Evolutionary conservation across 768 basidiomycete species (phyloP).

Genomic region (Tricholoma matsutake): DNA sequence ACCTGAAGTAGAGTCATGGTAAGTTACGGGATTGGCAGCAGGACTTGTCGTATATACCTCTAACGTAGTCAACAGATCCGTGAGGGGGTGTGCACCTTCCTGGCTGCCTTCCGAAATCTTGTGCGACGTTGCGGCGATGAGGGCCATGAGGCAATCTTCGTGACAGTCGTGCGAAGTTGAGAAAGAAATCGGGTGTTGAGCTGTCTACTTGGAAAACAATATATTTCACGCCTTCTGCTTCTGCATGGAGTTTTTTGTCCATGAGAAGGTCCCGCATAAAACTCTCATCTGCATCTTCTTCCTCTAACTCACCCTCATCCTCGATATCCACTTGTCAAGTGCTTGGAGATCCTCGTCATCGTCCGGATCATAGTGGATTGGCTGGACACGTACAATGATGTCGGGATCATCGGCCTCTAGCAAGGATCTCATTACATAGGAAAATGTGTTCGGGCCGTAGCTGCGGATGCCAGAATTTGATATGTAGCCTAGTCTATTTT

Average conservation of each 20-base stretch:
- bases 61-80: constrained; percentile 8
- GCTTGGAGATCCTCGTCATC: background rate
- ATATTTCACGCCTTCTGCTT: background rate
- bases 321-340: background rate
- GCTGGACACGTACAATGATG: constrained; percentile 15
- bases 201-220: background rate
- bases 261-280: background rate
- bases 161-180: background rate
- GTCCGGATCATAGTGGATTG: constrained; percentile 28
- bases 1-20: constrained; percentile 12
- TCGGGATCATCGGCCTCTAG: constrained; percentile 6
- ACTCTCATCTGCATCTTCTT: background rate
- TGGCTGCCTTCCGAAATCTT: background rate
- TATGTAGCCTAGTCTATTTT: too few relatives aligned
- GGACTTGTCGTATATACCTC: constrained; percentile 12
- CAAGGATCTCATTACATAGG: too few relatives aligned
- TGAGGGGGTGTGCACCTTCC: background rate
- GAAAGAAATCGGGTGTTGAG: background rate
- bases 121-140: constrained; percentile 4
- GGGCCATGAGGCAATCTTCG: background rate
- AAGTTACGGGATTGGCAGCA: background rate
- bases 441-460: too few relatives aligned
- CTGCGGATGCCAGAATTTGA: too few relatives aligned
- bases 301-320: constrained; percentile 2
- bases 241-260: background rate